phyloP scores from a whole-genome alignment of 2,329 filamentous ascomycete species.

The Talaromyces sp. region DNA sequence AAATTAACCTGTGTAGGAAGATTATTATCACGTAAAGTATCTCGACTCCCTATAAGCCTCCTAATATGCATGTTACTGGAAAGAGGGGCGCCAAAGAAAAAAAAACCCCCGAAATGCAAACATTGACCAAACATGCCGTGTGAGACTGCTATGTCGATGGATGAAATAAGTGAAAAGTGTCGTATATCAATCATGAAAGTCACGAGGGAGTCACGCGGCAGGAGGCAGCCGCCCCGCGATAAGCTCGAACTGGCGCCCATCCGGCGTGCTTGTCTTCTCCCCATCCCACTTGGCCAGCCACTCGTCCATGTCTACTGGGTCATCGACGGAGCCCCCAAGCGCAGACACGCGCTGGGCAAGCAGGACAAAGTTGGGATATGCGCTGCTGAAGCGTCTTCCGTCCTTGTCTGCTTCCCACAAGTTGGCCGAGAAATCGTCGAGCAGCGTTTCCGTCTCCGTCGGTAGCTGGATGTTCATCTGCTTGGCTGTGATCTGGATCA shows the following conservation, averaged over 20 bases:
- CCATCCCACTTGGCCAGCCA: conserved; percentile 17
- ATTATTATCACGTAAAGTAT: neutral
- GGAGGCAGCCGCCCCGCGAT: neutral
- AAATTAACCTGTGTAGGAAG: neutral
- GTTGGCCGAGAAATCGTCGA: conserved; percentile 17
- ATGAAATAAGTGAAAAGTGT: neutral
- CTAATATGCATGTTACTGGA: neutral
- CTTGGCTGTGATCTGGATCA: conserved; percentile 19
- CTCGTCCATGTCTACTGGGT: conserved; percentile 14
- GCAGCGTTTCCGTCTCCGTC: conserved; percentile 18
- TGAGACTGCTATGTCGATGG: neutral
- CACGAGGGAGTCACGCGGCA: neutral
- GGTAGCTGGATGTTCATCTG: conserved; percentile 17
- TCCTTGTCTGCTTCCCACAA: conserved; percentile 14
- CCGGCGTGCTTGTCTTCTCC: conserved; percentile 3
- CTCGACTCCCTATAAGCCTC: neutral
- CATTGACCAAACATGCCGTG: neutral
- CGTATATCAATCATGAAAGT: neutral
- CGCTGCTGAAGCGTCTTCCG: conserved; percentile 14
- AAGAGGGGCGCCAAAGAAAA: neutral
- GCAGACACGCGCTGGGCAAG: conserved; percentile 8
- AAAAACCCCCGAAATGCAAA: neutral
- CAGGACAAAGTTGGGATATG: conserved; percentile 17
- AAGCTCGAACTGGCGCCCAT: neutral
- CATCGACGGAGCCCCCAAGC: neutral